A percentile compares a stretch with the other conserved stretches of the same genome.
Evolutionary conservation across 106 monocot genomes (phyloP).

Genomic region (Gastrodia elata): DNA sequence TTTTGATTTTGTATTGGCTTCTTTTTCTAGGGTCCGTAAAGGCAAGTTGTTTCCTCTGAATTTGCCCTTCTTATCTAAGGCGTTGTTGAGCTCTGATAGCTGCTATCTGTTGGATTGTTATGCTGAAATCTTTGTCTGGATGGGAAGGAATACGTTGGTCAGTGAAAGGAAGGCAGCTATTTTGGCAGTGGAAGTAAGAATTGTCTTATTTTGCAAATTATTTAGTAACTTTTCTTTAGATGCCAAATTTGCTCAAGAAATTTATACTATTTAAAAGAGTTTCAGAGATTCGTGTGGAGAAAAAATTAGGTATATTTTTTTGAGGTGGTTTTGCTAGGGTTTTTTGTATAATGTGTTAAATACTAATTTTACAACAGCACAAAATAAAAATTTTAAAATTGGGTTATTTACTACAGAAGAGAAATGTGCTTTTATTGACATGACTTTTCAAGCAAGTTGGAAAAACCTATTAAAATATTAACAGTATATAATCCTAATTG

Average conservation of each 20-base stretch:
- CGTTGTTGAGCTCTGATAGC: constrained; percentile 34
- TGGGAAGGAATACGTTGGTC: constrained; percentile 58
- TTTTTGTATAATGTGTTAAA: background rate
- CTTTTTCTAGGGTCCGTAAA: constrained; percentile 27
- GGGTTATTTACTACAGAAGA: too few species aligned
- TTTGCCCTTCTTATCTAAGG: constrained; percentile 30
- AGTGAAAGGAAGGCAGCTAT: constrained; percentile 51
- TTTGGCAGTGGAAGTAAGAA: constrained; percentile 39
- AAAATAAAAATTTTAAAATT: too few species aligned
- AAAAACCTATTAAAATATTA: too few species aligned
- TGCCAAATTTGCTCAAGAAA: background rate
- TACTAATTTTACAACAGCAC: too few species aligned
- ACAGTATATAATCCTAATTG: too few species aligned
- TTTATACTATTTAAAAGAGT: background rate
- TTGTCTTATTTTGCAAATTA: background rate
- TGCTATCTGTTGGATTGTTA: constrained; percentile 61
- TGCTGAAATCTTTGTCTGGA: constrained; percentile 54
- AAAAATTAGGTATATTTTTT: background rate
- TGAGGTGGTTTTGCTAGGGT: background rate
- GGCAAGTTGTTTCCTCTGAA: constrained; percentile 26
- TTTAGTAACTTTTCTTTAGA: constrained; percentile 1
- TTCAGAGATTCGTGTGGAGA: background rate
- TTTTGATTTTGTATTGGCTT: background rate
- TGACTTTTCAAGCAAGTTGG: too few species aligned
- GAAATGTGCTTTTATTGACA: too few species aligned